These are phyloP conservation scores for Paecilomyces niveus DNA, from an alignment of 2,329 filamentous ascomycete species.

Conservation along the genomic window DNA sequence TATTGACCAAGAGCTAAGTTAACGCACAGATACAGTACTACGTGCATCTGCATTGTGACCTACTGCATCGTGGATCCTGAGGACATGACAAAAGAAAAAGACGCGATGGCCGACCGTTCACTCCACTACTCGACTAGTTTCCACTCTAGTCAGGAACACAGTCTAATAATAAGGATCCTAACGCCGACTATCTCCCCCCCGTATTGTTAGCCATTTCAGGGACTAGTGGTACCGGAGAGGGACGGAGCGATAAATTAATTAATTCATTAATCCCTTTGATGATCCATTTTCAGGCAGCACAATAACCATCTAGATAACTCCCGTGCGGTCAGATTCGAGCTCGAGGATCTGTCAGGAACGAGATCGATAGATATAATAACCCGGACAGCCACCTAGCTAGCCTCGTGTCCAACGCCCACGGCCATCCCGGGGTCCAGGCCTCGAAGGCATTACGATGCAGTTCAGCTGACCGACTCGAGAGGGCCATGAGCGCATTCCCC, in stretches of 20 bases:
- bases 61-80: not conserved
- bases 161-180: not conserved
- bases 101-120: not conserved
- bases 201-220: too few species aligned
- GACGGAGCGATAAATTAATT: too few species aligned
- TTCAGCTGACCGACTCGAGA: too few species aligned
- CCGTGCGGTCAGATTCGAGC: too few species aligned
- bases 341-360: too few species aligned
- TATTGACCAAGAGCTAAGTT: not conserved
- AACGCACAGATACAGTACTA: not conserved
- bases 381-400: not conserved
- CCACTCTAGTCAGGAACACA: not conserved
- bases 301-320: not conserved
- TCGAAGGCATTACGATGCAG: not conserved
- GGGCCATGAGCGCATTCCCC: too few species aligned
- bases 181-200: not conserved
- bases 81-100: not conserved
- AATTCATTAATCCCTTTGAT: not conserved
- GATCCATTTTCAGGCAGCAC: not conserved
- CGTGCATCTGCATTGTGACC: not conserved
- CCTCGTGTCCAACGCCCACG: not conserved
- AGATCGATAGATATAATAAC: not conserved
- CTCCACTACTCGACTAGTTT: not conserved
- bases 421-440: not conserved
- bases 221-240: too few species aligned